Evolutionary conservation across 2,329 filamentous ascomycete species (phyloP).

Genomic region (Arthrobotrys entomopaga): DNA sequence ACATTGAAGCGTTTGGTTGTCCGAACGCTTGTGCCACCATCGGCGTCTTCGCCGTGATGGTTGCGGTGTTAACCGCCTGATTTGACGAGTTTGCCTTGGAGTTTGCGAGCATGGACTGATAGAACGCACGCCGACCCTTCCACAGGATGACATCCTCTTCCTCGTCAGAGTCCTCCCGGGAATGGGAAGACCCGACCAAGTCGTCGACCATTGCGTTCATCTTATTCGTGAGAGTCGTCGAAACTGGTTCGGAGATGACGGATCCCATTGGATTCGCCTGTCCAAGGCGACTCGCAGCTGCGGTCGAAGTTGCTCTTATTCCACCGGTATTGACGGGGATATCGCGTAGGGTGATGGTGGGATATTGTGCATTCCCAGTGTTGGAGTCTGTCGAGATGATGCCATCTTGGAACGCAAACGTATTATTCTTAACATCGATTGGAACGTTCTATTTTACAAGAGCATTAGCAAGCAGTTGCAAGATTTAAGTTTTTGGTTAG

Average conservation of each 20-base stretch:
- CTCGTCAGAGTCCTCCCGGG: conserved; percentile 54
- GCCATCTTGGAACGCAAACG: conserved; percentile 52
- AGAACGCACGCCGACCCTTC: conserved; percentile 40
- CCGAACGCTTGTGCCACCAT: conserved; percentile 45
- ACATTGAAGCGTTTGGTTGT: neutral
- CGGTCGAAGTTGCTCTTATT: conserved; percentile 39
- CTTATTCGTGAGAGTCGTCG: conserved; percentile 57
- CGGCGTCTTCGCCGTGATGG: conserved; percentile 39
- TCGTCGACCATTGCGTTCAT: conserved; percentile 59
- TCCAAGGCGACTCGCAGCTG: conserved; percentile 37
- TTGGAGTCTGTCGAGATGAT: conserved; percentile 50
- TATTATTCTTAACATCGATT: conserved; percentile 45
- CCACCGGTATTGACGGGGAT: conserved; percentile 40
- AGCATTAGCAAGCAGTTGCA: neutral
- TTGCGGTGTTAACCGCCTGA: conserved; percentile 42
- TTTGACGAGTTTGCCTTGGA: conserved; percentile 20
- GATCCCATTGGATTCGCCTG: conserved; percentile 51
- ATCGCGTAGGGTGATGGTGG: conserved; percentile 46
- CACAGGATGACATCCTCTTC: conserved; percentile 56
- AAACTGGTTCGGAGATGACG: conserved; percentile 56
- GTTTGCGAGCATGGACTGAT: conserved; percentile 19
- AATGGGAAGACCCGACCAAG: conserved; percentile 57
- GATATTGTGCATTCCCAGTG: conserved; percentile 45
- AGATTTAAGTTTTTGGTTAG: neutral
- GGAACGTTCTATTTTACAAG: conserved; percentile 40